Base-by-base conservation (phyloP, 78 protist genomes). In the Acrasis kona region DNA sequence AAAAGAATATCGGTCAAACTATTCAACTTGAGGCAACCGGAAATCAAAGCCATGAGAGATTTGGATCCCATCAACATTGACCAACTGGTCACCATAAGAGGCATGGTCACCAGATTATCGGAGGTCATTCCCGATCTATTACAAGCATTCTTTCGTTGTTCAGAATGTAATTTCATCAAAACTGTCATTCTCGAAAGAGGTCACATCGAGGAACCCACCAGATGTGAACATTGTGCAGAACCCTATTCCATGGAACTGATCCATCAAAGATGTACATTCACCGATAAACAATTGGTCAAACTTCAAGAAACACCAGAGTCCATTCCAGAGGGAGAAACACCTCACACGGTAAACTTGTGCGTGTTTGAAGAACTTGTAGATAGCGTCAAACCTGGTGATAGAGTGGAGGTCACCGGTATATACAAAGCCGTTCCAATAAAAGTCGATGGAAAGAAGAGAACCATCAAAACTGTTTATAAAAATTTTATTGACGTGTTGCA, bases 241-340 rank as follows among this genome's bases (percentile, higher is more conserved):
- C 35, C 65, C 35, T 29, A 2, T n/a, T 27, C 86, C 10, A 71
- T 94, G 81, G 39, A 34, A 12, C 0, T 97, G 4, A 41, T 90
- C 31, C 98, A 97, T 88, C 96, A 97, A 83, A 84, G 93, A 28
- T 94, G 95, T 68, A 2, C 7, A 37, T 98, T 90, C 72, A 41
- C 72, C 7, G 99, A 96, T 84, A 94, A 94, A 77, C 99, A 98
- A 81, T 37, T 90, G 34, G 61, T 97, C 2, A 71, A 84, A 32
- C 77, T 96, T 2, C 99, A 95, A 72, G 98, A 96, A 68, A 76
- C 94, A 3, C 98, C 98, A 0, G 97, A 88, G 65, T 6, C 4
- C 2, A 80, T 91, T 12, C 92, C 93, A 1, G 96, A 93, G 57
- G 98, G 98, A 38, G 97, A 92, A 67, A 97, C 97, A 4, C 98